Evolutionary conservation across 164 flowering plant species (phyloP).

Genomic region (Houttuynia cordata): DNA sequence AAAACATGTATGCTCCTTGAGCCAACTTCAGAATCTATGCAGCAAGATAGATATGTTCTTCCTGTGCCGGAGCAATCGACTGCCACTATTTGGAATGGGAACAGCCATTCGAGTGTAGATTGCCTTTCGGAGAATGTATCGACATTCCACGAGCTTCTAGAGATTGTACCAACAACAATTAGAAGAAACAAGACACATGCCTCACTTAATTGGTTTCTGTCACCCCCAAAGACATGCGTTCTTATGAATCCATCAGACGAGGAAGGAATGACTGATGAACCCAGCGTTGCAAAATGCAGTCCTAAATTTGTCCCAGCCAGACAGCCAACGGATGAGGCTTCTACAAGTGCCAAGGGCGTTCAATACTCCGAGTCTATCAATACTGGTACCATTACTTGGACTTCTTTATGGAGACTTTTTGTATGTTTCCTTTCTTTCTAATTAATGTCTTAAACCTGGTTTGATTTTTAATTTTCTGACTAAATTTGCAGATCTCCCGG

Average conservation of each 20-base stretch:
- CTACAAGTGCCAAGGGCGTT: constrained; percentile 9
- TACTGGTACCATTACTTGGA: constrained; percentile 19
- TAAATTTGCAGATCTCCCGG: constrained; percentile 15
- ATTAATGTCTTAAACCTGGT: not conserved
- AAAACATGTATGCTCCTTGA: constrained; percentile 73
- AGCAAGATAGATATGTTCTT: constrained; percentile 7
- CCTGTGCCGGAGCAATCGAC: constrained; percentile 28
- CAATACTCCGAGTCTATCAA: constrained; percentile 4
- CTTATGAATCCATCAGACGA: constrained; percentile 51
- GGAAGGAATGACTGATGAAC: constrained; percentile 6
- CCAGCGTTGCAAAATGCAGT: not conserved
- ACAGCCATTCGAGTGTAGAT: constrained; percentile 25
- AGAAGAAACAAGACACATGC: constrained; percentile 29
- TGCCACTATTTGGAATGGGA: constrained; percentile 14
- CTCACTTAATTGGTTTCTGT: constrained; percentile 50
- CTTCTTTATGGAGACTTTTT: not conserved
- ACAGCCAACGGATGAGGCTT: constrained; percentile 4
- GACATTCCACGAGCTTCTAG: constrained; percentile 49
- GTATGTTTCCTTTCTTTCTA: not conserved
- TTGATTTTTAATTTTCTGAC: not conserved
- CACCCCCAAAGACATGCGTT: constrained; percentile 84
- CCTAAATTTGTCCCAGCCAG: constrained; percentile 1
- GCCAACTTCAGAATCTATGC: constrained; percentile 35
- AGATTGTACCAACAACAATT: constrained; percentile 17
- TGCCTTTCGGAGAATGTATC: constrained; percentile 26